Percentiles rank a stretch among this genome's conserved stretches.
Evolutionary conservation across 1,284 basidiomycete genomes (phyloP).

Genomic region (Trichosporon ovoides): DNA sequence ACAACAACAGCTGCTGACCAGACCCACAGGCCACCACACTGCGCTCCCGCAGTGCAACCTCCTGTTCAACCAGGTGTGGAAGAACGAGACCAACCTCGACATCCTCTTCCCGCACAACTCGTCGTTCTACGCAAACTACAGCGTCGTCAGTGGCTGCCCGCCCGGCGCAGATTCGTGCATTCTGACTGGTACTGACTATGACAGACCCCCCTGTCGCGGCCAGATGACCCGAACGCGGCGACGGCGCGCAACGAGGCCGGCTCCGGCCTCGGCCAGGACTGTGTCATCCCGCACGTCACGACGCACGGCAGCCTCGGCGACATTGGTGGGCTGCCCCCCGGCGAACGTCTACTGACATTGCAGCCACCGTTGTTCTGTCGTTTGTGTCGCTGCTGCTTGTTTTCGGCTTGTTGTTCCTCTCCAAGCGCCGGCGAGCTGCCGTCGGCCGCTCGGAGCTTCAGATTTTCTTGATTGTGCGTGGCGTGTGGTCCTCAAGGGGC

Average conservation of each 20-base stretch:
- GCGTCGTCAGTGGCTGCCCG: slow-evolving; percentile 28
- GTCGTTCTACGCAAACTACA: slow-evolving; percentile 27
- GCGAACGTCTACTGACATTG: not conserved
- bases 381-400: slow-evolving; percentile 33
- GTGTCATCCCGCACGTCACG: slow-evolving; percentile 38
- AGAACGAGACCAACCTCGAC: slow-evolving; percentile 23
- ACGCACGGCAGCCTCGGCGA: slow-evolving; percentile 39
- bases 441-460: slow-evolving; percentile 42
- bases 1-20: not conserved
- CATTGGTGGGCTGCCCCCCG: slow-evolving; percentile 30
- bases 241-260: slow-evolving; percentile 31
- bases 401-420: slow-evolving; percentile 22
- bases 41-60: slow-evolving; percentile 50
- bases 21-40: slow-evolving; percentile 35
- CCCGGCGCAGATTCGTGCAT: not conserved
- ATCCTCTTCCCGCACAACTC: slow-evolving; percentile 36
- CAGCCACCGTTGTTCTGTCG: slow-evolving; percentile 41
- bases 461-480: slow-evolving; percentile 34
- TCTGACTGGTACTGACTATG: not conserved
- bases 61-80: slow-evolving; percentile 47
- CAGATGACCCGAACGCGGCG: slow-evolving; percentile 33
- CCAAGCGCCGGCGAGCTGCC: slow-evolving; percentile 34
- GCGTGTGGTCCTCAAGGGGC: not conserved
- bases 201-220: slow-evolving; percentile 13
- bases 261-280: slow-evolving; percentile 36